These are phyloP conservation scores for Pseudogymnoascus sp. DNA, from an alignment of 2,329 filamentous ascomycete species.

Conservation along the genomic window DNA sequence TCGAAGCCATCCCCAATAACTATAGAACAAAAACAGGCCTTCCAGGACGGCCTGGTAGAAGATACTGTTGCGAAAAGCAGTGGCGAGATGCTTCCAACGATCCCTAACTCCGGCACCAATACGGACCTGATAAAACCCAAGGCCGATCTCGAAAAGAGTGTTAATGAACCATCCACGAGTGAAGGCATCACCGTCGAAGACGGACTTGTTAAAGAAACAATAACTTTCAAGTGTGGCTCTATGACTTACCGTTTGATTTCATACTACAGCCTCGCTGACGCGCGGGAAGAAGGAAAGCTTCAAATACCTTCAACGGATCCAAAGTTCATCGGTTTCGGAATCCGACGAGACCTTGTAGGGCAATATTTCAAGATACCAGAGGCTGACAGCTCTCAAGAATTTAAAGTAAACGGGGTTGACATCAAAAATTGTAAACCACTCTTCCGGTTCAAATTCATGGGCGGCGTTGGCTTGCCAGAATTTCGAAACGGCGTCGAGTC, in stretches of 20 bases:
- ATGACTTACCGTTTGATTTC: slow-evolving; percentile 80
- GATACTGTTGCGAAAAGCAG: background rate
- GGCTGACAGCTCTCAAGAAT: background rate
- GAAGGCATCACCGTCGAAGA: slow-evolving; percentile 79
- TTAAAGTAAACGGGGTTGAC: background rate
- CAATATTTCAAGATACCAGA: background rate
- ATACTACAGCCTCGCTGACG: slow-evolving; percentile 79
- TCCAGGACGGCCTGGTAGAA: background rate
- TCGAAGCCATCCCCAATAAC: too few species aligned
- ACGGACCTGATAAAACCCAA: background rate
- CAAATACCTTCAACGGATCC: slow-evolving; percentile 50
- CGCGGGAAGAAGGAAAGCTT: slow-evolving; percentile 51
- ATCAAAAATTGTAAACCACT: background rate
- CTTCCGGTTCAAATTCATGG: background rate
- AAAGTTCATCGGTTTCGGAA: slow-evolving; percentile 42
- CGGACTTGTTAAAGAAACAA: slow-evolving; percentile 87
- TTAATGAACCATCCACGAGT: slow-evolving; percentile 81
- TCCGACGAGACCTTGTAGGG: slow-evolving; percentile 44
- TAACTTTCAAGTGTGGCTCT: slow-evolving; percentile 68
- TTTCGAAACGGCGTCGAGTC: background rate
- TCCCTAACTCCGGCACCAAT: background rate
- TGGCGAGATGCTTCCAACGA: background rate
- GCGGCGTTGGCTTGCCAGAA: background rate
- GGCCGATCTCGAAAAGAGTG: slow-evolving; percentile 19
- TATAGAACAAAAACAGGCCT: background rate